Evolutionary conservation across 83 land plant species (phyloP).

Genomic region (Picea mariana): DNA sequence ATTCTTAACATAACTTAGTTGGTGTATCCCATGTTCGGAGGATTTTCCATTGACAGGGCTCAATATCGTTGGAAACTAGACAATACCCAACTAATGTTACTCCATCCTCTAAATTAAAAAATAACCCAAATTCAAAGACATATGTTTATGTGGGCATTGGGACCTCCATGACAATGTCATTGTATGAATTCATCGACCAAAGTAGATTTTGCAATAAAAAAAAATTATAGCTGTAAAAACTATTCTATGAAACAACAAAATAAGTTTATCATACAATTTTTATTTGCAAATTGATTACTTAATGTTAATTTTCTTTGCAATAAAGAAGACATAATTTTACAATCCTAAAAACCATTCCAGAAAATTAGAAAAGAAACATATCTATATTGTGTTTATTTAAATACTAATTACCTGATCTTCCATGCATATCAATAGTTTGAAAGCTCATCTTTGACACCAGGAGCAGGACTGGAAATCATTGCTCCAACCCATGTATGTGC

Average conservation of each 20-base stretch:
- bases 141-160: conserved; percentile 49
- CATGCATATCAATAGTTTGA: background rate
- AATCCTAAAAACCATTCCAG: too few species aligned
- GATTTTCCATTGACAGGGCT: too few species aligned
- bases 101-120: conserved; percentile 44
- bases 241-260: too few species aligned
- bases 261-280: too few species aligned
- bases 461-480: conserved; percentile 54
- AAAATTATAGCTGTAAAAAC: too few species aligned
- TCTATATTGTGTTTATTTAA: background rate
- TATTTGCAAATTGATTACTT: too few species aligned
- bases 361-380: too few species aligned
- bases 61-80: conserved; percentile 81
- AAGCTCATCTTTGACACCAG: background rate
- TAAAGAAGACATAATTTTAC: too few species aligned
- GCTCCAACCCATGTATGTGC: conserved; percentile 72
- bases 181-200: background rate
- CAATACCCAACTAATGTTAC: conserved; percentile 84
- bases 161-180: conserved; percentile 44
- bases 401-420: background rate
- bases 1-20: too few species aligned
- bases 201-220: too few species aligned
- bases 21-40: too few species aligned
- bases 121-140: conserved; percentile 90
- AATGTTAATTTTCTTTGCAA: too few species aligned